These are phyloP conservation scores for Nicotiana rustica DNA, from an alignment of 305 asterid genomes.

Conservation along the genomic window DNA sequence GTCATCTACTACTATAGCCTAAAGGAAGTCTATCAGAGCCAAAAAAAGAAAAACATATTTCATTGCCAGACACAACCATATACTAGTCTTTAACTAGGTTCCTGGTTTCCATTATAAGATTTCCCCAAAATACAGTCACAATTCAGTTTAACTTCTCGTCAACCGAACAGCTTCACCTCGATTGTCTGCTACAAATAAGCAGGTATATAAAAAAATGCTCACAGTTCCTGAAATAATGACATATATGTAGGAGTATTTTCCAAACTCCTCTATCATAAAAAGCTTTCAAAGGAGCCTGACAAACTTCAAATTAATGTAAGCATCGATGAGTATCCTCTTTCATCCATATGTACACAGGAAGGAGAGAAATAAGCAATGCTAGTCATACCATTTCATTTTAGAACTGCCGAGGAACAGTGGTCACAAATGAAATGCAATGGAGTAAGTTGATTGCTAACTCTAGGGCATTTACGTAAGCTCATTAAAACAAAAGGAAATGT, in stretches of 20 bases:
- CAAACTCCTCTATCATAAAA: slow-evolving; percentile 54
- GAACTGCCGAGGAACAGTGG: background rate
- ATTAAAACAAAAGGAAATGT: background rate
- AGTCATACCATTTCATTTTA: no score
- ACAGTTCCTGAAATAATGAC: no score
- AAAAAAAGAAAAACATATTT: background rate
- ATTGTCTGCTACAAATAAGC: background rate
- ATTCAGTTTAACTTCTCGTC: background rate
- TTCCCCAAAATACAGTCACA: background rate
- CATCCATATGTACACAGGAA: slow-evolving; percentile 29
- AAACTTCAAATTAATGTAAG: slow-evolving; percentile 43
- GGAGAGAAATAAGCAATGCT: slow-evolving; percentile 1
- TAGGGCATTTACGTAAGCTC: background rate
- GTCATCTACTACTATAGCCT: background rate
- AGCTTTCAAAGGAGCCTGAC: slow-evolving; percentile 52
- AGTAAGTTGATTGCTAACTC: background rate
- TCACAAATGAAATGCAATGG: background rate
- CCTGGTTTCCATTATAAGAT: background rate
- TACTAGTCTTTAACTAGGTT: background rate
- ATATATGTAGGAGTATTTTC: slow-evolving; percentile 43
- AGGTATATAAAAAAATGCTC: background rate
- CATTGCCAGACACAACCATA: background rate
- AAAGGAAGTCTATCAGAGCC: background rate
- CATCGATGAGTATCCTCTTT: slow-evolving; percentile 44
- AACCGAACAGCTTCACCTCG: background rate